These are phyloP conservation scores for Gloeostereum incarnatum DNA, from an alignment of 768 basidiomycete species.

Conservation along the genomic window DNA sequence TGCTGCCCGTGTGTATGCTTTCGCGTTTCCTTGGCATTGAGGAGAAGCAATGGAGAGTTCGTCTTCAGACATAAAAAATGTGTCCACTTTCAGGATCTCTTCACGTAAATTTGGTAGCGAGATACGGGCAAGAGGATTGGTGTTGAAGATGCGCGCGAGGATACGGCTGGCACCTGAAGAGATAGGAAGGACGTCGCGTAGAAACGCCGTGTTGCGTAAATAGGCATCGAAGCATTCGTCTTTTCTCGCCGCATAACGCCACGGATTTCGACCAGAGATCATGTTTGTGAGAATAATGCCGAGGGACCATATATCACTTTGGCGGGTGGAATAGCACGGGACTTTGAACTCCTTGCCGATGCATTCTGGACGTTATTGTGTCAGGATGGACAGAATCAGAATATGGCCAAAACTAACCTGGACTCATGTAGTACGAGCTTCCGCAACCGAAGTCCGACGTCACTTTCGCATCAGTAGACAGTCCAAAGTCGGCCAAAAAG, in stretches of 20 bases:
- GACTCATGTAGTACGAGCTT: constrained; percentile 60
- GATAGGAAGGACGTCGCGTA: constrained; percentile 64
- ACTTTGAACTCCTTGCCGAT: constrained; percentile 33
- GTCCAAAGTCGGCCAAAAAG: constrained; percentile 72
- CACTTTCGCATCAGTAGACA: constrained; percentile 39
- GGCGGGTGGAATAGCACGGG: constrained; percentile 44
- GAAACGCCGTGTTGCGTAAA: constrained; percentile 51
- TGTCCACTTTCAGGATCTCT: constrained; percentile 43
- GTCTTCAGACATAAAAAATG: constrained; percentile 50
- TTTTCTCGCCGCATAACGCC: constrained; percentile 56
- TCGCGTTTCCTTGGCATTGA: not conserved
- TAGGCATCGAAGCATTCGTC: constrained; percentile 65
- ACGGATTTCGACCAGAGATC: constrained; percentile 69
- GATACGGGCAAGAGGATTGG: constrained; percentile 54
- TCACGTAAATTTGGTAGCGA: constrained; percentile 51
- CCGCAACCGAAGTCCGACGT: constrained; percentile 49
- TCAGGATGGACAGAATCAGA: constrained; percentile 9
- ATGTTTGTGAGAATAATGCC: constrained; percentile 81
- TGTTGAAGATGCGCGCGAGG: constrained; percentile 63
- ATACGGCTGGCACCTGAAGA: constrained; percentile 55
- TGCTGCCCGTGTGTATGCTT: not conserved
- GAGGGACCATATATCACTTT: constrained; percentile 67
- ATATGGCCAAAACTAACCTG: constrained; percentile 32
- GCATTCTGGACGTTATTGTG: constrained; percentile 36
- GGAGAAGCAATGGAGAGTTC: constrained; percentile 10